Percentiles rank a stretch among this genome's conserved stretches.
These are phyloP conservation scores for Nyctanthes arbortristis DNA, from an alignment of 257 asterid genomes.

Conservation along the genomic window DNA sequence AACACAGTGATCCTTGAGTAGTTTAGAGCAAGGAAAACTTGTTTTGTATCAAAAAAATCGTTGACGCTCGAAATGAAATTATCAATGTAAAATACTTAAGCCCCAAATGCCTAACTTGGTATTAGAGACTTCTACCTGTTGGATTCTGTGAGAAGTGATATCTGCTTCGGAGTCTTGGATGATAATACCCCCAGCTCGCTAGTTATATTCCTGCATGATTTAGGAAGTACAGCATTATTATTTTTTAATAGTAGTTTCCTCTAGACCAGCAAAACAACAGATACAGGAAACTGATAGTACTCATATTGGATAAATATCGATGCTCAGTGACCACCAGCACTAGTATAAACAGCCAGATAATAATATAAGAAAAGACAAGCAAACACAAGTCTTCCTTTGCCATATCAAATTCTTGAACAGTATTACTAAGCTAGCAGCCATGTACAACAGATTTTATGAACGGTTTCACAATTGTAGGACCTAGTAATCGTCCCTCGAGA, in stretches of 20 bases:
- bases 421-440: no score
- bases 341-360: neutral
- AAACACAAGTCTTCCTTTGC: neutral
- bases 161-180: constrained; percentile 30
- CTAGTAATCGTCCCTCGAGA: neutral
- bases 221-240: neutral
- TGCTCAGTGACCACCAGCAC: neutral
- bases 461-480: neutral
- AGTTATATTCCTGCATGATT: constrained; percentile 32
- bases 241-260: neutral
- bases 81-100: neutral
- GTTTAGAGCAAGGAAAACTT: neutral
- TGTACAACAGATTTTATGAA: no score
- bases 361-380: neutral
- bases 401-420: neutral
- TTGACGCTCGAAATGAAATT: neutral
- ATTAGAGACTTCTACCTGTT: constrained; percentile 38
- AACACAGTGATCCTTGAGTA: neutral
- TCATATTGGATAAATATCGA: neutral
- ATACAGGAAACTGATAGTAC: neutral
- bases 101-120: neutral
- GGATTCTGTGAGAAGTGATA: constrained; percentile 39
- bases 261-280: neutral
- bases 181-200: constrained; percentile 38
- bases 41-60: neutral